Evolutionary conservation across 257 asterid species (phyloP).

Genomic region (Fraxinus anomala): DNA sequence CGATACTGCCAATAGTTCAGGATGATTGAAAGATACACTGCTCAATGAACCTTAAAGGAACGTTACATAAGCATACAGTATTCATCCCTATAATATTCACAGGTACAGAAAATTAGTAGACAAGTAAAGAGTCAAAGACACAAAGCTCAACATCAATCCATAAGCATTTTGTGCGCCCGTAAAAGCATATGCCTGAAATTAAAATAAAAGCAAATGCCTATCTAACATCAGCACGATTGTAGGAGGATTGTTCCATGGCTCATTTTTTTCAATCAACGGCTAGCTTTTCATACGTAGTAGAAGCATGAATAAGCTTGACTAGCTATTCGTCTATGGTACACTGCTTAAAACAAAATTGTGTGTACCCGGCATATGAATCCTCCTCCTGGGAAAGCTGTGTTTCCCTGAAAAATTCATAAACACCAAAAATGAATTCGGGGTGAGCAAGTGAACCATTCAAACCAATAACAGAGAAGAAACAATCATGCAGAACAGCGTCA

Average conservation of each 20-base stretch:
- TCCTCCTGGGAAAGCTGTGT: constrained; percentile 10
- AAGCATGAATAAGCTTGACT: constrained; percentile 23
- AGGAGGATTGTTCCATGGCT: constrained; percentile 20
- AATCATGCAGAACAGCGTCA: background rate
- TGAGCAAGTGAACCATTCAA: background rate
- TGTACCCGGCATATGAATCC: constrained; percentile 6
- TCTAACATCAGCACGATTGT: constrained; percentile 18
- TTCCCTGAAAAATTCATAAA: constrained; percentile 33
- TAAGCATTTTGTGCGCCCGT: constrained; percentile 28
- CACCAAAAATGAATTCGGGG: background rate
- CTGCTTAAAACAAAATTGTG: constrained; percentile 37
- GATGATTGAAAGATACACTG: constrained; percentile 32
- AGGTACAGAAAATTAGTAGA: constrained; percentile 35
- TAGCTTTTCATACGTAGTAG: constrained; percentile 14
- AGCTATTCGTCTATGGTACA: constrained; percentile 17
- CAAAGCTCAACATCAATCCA: constrained; percentile 37
- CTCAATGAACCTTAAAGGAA: constrained; percentile 25
- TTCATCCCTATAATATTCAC: constrained; percentile 47
- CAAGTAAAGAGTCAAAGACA: constrained; percentile 26
- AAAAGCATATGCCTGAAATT: constrained; percentile 26
- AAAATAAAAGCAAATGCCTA: background rate
- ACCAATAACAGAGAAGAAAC: background rate
- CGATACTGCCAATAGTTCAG: constrained; percentile 25
- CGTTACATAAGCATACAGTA: constrained; percentile 27
- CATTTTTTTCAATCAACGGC: constrained; percentile 18